These are phyloP conservation scores for Gossypium trilobum DNA, from an alignment of 441 rosid genomes.

Conservation along the genomic window DNA sequence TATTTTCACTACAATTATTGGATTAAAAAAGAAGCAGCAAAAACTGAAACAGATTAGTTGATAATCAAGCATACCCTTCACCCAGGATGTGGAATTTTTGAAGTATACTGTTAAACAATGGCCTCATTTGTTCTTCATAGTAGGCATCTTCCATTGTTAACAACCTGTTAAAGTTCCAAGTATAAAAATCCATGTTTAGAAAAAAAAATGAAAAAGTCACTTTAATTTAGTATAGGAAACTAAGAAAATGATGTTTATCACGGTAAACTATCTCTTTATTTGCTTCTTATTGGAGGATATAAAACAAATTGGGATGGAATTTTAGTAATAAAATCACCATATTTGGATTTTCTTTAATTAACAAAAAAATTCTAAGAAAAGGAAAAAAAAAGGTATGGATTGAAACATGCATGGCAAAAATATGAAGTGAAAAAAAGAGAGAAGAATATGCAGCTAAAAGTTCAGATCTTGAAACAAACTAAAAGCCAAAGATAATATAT, in stretches of 20 bases:
- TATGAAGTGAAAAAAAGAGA: neutral
- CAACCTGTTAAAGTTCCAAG: constrained; percentile 43
- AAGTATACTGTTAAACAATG: constrained; percentile 44
- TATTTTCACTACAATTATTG: neutral
- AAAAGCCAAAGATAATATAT: neutral
- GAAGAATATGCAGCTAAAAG: neutral
- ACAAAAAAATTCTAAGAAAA: neutral
- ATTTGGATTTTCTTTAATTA: neutral
- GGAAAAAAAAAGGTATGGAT: neutral
- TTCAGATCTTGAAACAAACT: neutral
- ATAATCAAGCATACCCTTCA: constrained; percentile 56
- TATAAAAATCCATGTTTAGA: constrained; percentile 10
- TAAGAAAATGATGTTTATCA: neutral
- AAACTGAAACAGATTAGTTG: neutral
- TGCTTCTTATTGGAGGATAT: neutral
- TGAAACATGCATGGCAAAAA: neutral
- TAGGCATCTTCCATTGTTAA: constrained; percentile 69
- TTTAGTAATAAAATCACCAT: neutral
- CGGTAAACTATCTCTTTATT: neutral
- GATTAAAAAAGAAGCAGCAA: neutral
- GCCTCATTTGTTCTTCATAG: constrained; percentile 44
- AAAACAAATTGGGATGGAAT: neutral
- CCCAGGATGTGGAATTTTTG: constrained; percentile 54
- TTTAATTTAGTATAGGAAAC: neutral
- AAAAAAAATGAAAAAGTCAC: neutral